Conservation (phyloP, 2,329 filamentous ascomycete genomes). For the Fusarium aywerte region DNA sequence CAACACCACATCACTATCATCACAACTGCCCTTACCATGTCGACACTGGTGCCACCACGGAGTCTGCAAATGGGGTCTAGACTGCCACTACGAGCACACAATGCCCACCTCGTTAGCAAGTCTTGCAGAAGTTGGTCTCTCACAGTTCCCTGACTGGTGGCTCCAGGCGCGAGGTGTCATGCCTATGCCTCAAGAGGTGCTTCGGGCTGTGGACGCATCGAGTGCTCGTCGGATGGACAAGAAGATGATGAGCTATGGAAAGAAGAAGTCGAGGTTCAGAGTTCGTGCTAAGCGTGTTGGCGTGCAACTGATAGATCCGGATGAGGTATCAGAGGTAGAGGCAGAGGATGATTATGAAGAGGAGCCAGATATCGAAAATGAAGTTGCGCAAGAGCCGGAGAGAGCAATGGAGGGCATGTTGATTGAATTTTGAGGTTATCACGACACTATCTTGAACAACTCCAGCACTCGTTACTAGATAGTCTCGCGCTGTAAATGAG, state of each 20-base stretch:
- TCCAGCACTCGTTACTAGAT: not conserved
- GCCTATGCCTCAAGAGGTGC: slow-evolving; percentile 20
- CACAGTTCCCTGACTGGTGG: slow-evolving; percentile 58
- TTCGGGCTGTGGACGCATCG: not conserved
- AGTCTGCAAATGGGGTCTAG: slow-evolving; percentile 57
- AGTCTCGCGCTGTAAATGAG: not conserved
- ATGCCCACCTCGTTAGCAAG: slow-evolving; percentile 59
- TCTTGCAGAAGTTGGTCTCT: slow-evolving; percentile 56
- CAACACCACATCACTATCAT: slow-evolving; percentile 1
- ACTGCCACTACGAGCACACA: slow-evolving; percentile 58
- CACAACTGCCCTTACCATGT: slow-evolving; percentile 39
- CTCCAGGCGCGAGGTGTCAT: slow-evolving; percentile 34
- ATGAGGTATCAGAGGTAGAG: not conserved
- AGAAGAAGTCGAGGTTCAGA: slow-evolving; percentile 19
- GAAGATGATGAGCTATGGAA: not conserved
- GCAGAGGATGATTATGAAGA: slow-evolving; percentile 8
- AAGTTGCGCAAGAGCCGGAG: not conserved
- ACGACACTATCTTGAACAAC: not conserved
- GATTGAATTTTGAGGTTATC: slow-evolving; percentile 19
- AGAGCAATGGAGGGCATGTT: slow-evolving; percentile 17
- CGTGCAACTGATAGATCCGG: not conserved
- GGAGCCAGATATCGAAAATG: not conserved
- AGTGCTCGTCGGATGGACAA: slow-evolving; percentile 8
- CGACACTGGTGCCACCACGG: slow-evolving; percentile 62
- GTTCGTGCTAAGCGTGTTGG: not conserved